Evolutionary conservation across 352 stramenopile species (phyloP).

Genomic region (Phytophthora niederhauseri): DNA sequence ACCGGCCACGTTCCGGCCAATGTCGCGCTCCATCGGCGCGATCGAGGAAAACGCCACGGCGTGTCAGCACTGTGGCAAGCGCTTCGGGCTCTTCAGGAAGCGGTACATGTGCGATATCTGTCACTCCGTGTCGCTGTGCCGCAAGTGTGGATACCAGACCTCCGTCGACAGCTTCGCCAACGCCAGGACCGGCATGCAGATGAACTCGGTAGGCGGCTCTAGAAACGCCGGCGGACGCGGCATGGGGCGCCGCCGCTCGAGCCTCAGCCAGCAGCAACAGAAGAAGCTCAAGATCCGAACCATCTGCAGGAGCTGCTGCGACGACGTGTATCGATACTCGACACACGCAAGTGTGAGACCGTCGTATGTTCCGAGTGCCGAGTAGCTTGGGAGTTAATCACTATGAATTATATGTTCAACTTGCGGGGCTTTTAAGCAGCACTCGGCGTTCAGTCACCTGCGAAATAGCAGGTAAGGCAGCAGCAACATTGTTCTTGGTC

Average conservation of each 20-base stretch:
- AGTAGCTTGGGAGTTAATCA: conserved; percentile 14
- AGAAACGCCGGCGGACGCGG: conserved; percentile 15
- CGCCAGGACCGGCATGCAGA: conserved; percentile 32
- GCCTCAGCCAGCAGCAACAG: conserved; percentile 36
- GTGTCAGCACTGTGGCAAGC: conserved; percentile 63
- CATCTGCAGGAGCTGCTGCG: conserved; percentile 57
- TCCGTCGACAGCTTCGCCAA: conserved; percentile 50
- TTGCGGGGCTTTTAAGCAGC: no score
- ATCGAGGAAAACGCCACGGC: conserved; percentile 35
- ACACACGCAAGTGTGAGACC: conserved; percentile 39
- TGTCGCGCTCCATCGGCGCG: conserved; percentile 30
- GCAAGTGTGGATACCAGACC: conserved; percentile 60
- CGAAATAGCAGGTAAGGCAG: no score
- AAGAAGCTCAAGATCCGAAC: conserved; percentile 55
- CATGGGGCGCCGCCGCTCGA: conserved; percentile 30
- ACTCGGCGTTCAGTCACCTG: no score
- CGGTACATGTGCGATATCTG: conserved; percentile 64
- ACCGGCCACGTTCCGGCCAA: conserved; percentile 28
- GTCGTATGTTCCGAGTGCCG: conserved; percentile 17
- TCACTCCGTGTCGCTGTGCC: conserved; percentile 56
- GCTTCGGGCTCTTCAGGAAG: conserved; percentile 68
- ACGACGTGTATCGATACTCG: conserved; percentile 56
- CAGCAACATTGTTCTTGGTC: no score
- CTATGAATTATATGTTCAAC: conserved; percentile 21
- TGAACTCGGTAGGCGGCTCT: conserved; percentile 19